These are phyloP conservation scores for Trypethelium eluteriae DNA, from an alignment of 495 filamentous ascomycete species.

Conservation along the genomic window DNA sequence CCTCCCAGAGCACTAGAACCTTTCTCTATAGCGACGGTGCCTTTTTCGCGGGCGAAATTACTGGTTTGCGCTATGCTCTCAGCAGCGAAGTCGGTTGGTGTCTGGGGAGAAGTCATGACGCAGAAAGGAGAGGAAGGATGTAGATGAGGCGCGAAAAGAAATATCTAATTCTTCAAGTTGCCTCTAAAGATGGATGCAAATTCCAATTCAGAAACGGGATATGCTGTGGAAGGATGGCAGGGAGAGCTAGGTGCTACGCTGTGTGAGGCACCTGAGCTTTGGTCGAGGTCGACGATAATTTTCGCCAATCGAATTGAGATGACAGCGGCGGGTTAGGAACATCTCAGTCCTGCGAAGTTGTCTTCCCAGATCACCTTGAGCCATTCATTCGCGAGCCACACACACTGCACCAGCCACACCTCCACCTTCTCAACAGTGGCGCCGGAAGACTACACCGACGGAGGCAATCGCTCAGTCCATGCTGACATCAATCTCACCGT, in stretches of 20 bases:
- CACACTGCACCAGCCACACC: no score
- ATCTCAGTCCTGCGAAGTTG: background rate
- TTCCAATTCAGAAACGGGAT: background rate
- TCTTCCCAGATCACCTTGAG: background rate
- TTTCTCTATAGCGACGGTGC: slow-evolving; percentile 35
- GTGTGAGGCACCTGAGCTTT: background rate
- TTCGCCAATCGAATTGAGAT: background rate
- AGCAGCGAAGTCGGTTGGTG: background rate
- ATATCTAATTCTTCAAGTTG: no score
- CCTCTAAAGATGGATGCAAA: background rate
- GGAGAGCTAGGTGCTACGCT: no score
- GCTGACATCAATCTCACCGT: no score
- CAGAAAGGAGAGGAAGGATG: background rate
- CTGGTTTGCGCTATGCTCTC: slow-evolving; percentile 7
- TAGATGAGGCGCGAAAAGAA: background rate
- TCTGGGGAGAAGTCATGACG: background rate
- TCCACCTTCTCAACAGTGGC: no score
- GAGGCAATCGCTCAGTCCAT: no score
- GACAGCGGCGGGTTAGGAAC: background rate
- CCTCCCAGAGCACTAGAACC: slow-evolving; percentile 33
- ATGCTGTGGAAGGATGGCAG: background rate
- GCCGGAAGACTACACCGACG: no score
- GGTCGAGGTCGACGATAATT: slow-evolving; percentile 3
- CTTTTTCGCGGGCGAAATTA: slow-evolving; percentile 1
- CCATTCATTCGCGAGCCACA: no score